phyloP scores from a whole-genome alignment of 2,329 filamentous ascomycete species.

The Capronia epimyces region DNA sequence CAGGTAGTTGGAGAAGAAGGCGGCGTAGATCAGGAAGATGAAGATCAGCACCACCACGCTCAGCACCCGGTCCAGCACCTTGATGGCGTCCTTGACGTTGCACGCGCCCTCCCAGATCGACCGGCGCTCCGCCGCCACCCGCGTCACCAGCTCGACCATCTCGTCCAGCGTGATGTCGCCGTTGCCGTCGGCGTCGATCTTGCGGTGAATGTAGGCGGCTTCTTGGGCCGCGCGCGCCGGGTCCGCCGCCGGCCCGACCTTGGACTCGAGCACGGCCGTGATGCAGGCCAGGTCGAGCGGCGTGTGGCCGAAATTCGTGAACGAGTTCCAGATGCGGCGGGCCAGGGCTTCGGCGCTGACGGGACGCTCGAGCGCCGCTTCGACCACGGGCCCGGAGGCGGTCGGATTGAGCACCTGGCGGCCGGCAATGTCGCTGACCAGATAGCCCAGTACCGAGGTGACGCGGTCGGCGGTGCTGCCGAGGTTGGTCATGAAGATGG shows the following conservation, averaged over 20 bases:
- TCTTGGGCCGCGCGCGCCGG: constrained; percentile 27
- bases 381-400: constrained; percentile 30
- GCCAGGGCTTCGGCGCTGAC: constrained; percentile 33
- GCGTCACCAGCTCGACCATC: constrained; percentile 32
- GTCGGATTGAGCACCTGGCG: constrained; percentile 20
- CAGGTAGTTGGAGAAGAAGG: constrained; percentile 20
- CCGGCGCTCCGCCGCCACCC: constrained; percentile 32
- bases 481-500: constrained; percentile 17
- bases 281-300: constrained; percentile 31
- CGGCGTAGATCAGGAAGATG: constrained; percentile 20
- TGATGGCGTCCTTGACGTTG: constrained; percentile 35
- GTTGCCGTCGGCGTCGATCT: constrained; percentile 33
- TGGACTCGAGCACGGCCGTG: constrained; percentile 31
- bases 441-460: constrained; percentile 13
- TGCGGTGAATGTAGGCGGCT: constrained; percentile 32
- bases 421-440: constrained; percentile 19
- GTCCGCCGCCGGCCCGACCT: too few relatives aligned
- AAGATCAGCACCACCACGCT: constrained; percentile 26
- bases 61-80: constrained; percentile 34
- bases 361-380: constrained; percentile 31
- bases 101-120: constrained; percentile 32
- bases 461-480: constrained; percentile 13
- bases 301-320: constrained; percentile 26
- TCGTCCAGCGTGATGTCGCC: constrained; percentile 35
- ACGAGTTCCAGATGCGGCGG: constrained; percentile 33